These are phyloP conservation scores for Thielaviopsis ethacetica DNA, from an alignment of 2,329 filamentous ascomycete species.

Conservation along the genomic window DNA sequence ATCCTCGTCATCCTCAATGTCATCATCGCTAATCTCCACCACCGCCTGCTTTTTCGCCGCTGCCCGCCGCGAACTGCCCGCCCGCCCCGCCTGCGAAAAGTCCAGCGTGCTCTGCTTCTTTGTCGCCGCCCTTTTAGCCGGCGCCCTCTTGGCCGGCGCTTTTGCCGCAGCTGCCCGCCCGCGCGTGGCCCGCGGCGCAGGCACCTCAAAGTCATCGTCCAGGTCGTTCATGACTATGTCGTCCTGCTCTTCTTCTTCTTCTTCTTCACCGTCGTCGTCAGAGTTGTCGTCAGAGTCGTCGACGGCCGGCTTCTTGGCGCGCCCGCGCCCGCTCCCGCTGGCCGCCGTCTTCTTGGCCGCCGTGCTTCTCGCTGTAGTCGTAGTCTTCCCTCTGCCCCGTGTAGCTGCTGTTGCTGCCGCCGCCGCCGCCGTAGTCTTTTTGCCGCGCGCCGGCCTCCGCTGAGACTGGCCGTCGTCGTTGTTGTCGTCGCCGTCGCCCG, in stretches of 20 bases:
- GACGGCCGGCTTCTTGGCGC: constrained; percentile 30
- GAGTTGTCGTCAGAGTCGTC: constrained; percentile 31
- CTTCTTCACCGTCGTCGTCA: no score
- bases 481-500: constrained; percentile 34
- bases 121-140: constrained; percentile 14
- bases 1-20: constrained; percentile 46
- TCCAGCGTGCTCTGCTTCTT: constrained; percentile 32
- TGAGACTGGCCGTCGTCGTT: constrained; percentile 23
- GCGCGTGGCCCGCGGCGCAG: neutral
- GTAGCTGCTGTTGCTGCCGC: neutral
- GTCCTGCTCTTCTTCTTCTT: neutral
- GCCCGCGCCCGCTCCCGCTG: constrained; percentile 21
- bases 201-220: constrained; percentile 16
- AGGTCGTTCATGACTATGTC: constrained; percentile 15
- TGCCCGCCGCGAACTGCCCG: neutral
- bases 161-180: constrained; percentile 17
- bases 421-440: constrained; percentile 1
- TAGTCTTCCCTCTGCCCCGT: constrained; percentile 21
- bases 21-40: constrained; percentile 48
- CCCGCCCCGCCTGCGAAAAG: constrained; percentile 25
- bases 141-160: constrained; percentile 14
- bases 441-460: constrained; percentile 18
- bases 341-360: constrained; percentile 20
- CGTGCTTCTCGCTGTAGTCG: constrained; percentile 25
- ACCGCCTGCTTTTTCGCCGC: constrained; percentile 26